Evolutionary conservation across 2,329 filamentous ascomycete species (phyloP), one percentile per base, ranked within the genome.

Genomic region (Calonectria pseudoturangicola): DNA sequence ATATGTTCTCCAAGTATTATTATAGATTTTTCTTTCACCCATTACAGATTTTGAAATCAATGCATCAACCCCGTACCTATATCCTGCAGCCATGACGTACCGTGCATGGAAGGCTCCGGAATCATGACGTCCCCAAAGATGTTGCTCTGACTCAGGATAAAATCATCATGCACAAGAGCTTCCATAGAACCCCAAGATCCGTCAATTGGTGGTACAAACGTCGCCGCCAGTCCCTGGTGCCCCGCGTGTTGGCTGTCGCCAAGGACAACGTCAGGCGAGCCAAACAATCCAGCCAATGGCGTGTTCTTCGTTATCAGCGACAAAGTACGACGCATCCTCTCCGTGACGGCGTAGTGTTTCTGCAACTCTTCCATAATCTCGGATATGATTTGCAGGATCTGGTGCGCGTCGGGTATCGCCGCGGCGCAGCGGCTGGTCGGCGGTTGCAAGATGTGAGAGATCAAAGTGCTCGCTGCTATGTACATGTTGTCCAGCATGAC

Each of bases 401-500:
- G 65, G 16, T 21, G 21, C 16, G 36, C 39, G 15, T 67, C 50
- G 0, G 65, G 43, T n/a, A 25, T 47, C 4, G 8, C 39, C 39
- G 12, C 36, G 2, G 28, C 8, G 7, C n/a, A 18, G 6, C 33
- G n/a, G n/a, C 18, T 21, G 2, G 50, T 25, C n/a, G 65, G 36
- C 2, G 65, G 65, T 16, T 67, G 50, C 9, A 67, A 27, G 13
- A 67, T 67, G 6, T 67, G 50, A 1, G 65, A 45, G 13, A 67
- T 60, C 2, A 67, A 48, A 2, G 65, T 67, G 39, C 65, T 67
- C 4, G 50, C 51, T 2, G 65, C 50, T 27, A 67, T 58, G 39
- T 67, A 67, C 65, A 67, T 67, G 51, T 67, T 67, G 4, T 67
- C 65, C 13, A 67, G 7, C 65, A 67, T 67, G 50, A 67, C 65